Percentiles rank a stretch among this genome's conserved stretches.
These are phyloP conservation scores for Vicia sativa DNA, from an alignment of 306 rosid species.

Conservation along the genomic window DNA sequence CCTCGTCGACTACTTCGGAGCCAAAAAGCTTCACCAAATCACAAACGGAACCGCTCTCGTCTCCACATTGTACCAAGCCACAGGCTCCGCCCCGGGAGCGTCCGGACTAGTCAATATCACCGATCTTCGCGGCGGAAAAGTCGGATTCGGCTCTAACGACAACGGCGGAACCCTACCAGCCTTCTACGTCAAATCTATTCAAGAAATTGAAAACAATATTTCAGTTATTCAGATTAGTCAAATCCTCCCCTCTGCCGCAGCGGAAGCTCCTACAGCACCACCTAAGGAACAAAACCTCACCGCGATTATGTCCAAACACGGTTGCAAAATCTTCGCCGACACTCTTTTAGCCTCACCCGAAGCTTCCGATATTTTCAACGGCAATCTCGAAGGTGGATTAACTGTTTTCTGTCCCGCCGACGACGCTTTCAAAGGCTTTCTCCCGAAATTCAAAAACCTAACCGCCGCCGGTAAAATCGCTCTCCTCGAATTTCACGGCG, in stretches of 20 bases:
- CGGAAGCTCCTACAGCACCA: constrained; percentile 74
- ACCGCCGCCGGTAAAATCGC: constrained; percentile 56
- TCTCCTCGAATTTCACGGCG: constrained; percentile 67
- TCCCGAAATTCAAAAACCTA: constrained; percentile 72
- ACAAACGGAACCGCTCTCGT: constrained; percentile 86
- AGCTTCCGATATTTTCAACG: constrained; percentile 49
- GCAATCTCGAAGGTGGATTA: constrained; percentile 58
- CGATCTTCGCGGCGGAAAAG: constrained; percentile 77
- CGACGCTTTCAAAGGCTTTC: constrained; percentile 61
- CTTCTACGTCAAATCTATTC: constrained; percentile 64
- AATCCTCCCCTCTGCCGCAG: constrained; percentile 62
- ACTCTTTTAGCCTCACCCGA: constrained; percentile 43
- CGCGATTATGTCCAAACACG: constrained; percentile 63
- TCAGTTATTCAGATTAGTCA: constrained; percentile 80
- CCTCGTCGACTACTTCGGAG: constrained; percentile 85
- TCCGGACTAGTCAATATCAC: constrained; percentile 91
- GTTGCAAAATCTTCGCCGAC: constrained; percentile 75
- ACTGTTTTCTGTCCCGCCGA: constrained; percentile 82
- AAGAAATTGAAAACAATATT: constrained; percentile 75
- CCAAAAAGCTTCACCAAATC: constrained; percentile 98
- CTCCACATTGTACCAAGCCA: constrained; percentile 87
- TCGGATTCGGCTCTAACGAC: constrained; percentile 68
- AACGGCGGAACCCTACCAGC: constrained; percentile 59
- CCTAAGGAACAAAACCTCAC: constrained; percentile 69
- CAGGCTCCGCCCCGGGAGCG: constrained; percentile 78